These are phyloP conservation scores for sweet orange (Citrus sinensis) DNA, from an alignment of 345 rosid genomes.

Conservation along the genomic window DVS_A1.0 CM039164.1:3145501-3146000, in stretches of 20 bases:
- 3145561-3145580: background rate
- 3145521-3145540: background rate
- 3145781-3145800: background rate
- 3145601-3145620: constrained; percentile 18
- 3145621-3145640: background rate
- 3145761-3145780: background rate
- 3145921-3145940: background rate
- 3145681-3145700: constrained; percentile 7
- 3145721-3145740: constrained; percentile 19
- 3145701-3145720: constrained; percentile 19
- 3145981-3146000: background rate
- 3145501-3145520: background rate
- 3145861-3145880: background rate
- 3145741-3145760: background rate
- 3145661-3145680: background rate
- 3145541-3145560: background rate
- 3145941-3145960: background rate
- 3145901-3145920: no score
- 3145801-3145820: no score
- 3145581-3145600: background rate
- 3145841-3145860: background rate
- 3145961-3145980: background rate
- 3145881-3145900: background rate
- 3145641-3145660: background rate
- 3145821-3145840: background rate